Evolutionary conservation across 345 rosid genomes (phyloP), one percentile per base, ranked within the genome.

Genomic region (Pistacia atlantica): DNA sequence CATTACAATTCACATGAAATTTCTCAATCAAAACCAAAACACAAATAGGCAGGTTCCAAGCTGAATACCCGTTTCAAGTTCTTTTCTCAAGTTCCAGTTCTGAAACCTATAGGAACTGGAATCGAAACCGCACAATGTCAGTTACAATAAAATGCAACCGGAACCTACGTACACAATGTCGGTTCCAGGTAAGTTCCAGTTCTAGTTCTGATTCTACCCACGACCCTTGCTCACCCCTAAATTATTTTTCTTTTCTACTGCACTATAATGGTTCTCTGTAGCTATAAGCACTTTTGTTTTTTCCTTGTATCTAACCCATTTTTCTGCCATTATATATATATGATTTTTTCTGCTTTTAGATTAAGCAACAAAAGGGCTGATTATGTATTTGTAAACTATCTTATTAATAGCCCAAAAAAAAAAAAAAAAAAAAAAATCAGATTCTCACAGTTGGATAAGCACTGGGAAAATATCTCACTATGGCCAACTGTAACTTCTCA

Each of bases 181-280:
- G 49, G 73, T 77, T 73, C 78, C 84, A 69, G 46, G 74, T 76
- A 80, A 28, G 61, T 57, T 18, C 3, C 9, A 13, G 9, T 57
- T 57, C 1, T 20, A 57, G 0, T 57, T 18, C 25, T 7, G 61
- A 20, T 4, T 17, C 25, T 25, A 25, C 25, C 25, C 25, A 25
- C 1, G 25, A 25, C 25, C 25, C 25, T 25, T 25, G 25, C 25
- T 25, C 25, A 25, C 25, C 25, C 25, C 25, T 0, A 25, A 22
- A 25, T 25, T 25, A 25, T 57, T 2, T 18, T 11, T 11, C 3
- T 16, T 51, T 51, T 11, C 16, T 16, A 51, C 55, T 51, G 13
- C 55, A 51, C 55, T 51, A 51, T 12, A 12, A 51, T 11, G 55
- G 55, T 51, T 51, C 55, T 51, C 55, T 51, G 10, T 37, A n/a